Base-by-base conservation (phyloP, 2,329 filamentous ascomycete species). In the Corinectria fuckeliana region DNA sequence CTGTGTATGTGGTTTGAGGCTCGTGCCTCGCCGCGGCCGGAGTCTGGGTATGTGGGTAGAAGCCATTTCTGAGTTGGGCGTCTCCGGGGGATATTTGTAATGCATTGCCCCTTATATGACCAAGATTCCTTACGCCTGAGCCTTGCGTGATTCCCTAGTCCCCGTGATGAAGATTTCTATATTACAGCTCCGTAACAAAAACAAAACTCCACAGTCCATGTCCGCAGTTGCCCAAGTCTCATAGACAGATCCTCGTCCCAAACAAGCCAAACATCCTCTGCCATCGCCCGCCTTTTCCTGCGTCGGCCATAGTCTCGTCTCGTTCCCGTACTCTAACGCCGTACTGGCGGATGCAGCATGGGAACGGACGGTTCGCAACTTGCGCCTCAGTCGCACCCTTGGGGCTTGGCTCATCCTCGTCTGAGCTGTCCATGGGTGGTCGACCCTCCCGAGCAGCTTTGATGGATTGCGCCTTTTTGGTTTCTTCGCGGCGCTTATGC, bases 261-360 rank as follows among this genome's bases (percentile, higher is more conserved):
- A 88, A 90, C 52, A 93, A 71, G 5, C 82, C 81, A 75, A 88
- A 91, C 63, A 85, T 76, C 56, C 86, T 82, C 69, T 88, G 77
- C 87, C 88, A 92, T 26, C 82, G 76, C 64, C 64, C 76, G 3
- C 74, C 80, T 1, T 75, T 58, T 11, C 80, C 83, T 34, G 77
- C 79, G 66, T 82, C 73, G 1, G 78, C 80, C 64, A 80, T 80
- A 5, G 56, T 63, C 14, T 76, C 71, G 62, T 85, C 76, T 21
- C 59, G 49, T 61, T 79, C 77, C 5, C 56, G 62, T 13, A 81
- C 73, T 55, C 76, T 80, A 44, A 91, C 77, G 5, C 90, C 90
- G 66, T 91, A 93, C 72, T 93, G 88, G 62, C 82, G 82, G 61
- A 93, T 82, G 67, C 89, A 91, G 72, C 90, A 93, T 2, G 79